Evolutionary conservation across 169 alveolate genomes (phyloP).

Genomic region (Eimeria praecox): DNA sequence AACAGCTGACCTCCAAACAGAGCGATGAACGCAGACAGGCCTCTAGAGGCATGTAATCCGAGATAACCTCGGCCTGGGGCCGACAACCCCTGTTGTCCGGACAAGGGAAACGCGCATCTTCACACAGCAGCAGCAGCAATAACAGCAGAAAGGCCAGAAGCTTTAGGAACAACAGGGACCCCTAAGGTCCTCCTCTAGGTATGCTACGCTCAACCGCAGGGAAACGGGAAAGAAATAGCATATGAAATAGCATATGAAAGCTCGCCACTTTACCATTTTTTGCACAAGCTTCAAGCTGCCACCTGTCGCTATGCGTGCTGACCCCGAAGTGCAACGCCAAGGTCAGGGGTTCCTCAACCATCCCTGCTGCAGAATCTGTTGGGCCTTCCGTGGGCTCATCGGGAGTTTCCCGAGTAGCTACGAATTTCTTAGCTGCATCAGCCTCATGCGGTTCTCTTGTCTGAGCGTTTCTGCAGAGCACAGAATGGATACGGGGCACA

Average conservation of each 20-base stretch:
- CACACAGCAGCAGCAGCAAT: conserved; percentile 1
- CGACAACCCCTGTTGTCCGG: conserved; percentile 13
- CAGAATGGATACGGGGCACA: conserved; percentile 24
- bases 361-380: background rate
- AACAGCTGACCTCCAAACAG: conserved; percentile 1
- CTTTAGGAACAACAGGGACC: background rate
- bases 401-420: background rate
- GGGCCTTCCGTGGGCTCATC: background rate
- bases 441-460: background rate
- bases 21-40: background rate
- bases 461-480: background rate
- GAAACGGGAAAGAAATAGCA: background rate
- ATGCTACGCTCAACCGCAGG: background rate
- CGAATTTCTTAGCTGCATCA: background rate
- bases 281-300: conserved; percentile 27
- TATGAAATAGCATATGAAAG: background rate
- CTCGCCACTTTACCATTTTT: conserved; percentile 10
- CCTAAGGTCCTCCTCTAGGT: background rate
- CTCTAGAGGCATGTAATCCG: conserved; percentile 26
- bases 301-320: conserved; percentile 16
- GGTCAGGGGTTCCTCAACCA: background rate
- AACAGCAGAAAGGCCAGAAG: background rate
- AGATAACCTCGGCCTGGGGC: background rate
- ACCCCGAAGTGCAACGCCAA: conserved; percentile 55
- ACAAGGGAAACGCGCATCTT: conserved; percentile 55